These are phyloP conservation scores for Exophiala spinifera DNA, from an alignment of 2,329 filamentous ascomycete species.

Conservation along the genomic window DNA sequence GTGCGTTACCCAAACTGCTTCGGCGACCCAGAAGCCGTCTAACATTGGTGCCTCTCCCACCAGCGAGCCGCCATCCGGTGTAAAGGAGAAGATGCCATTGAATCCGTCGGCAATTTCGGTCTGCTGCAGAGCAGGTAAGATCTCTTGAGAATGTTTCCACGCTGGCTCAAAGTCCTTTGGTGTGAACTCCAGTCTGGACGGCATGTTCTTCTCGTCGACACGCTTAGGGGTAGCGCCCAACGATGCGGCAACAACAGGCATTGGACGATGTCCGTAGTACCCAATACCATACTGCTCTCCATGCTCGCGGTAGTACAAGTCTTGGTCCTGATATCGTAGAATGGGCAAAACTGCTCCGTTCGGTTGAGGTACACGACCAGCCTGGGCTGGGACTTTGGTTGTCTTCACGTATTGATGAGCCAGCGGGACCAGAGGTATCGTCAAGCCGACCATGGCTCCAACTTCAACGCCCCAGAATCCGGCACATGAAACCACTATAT, in stretches of 20 bases:
- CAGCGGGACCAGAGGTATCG: slow-evolving; percentile 59
- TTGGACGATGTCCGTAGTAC: slow-evolving; percentile 61
- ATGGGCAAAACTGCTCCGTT: slow-evolving; percentile 58
- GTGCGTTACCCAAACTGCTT: slow-evolving; percentile 66
- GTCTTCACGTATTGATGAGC: slow-evolving; percentile 65
- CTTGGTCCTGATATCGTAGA: slow-evolving; percentile 60
- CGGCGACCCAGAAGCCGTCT: slow-evolving; percentile 62
- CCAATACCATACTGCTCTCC: slow-evolving; percentile 62
- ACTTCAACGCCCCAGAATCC: slow-evolving; percentile 66
- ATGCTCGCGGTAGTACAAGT: slow-evolving; percentile 64
- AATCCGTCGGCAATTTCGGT: slow-evolving; percentile 58
- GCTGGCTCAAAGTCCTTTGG: slow-evolving; percentile 59
- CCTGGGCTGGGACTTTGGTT: slow-evolving; percentile 48
- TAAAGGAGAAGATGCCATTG: slow-evolving; percentile 66
- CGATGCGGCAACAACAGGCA: slow-evolving; percentile 56
- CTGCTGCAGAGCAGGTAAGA: slow-evolving; percentile 53
- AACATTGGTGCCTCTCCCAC: slow-evolving; percentile 57
- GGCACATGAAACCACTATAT: slow-evolving; percentile 61
- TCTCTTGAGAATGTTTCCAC: slow-evolving; percentile 55
- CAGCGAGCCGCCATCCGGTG: slow-evolving; percentile 60
- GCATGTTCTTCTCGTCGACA: slow-evolving; percentile 61
- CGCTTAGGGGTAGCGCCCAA: slow-evolving; percentile 53
- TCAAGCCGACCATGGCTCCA: slow-evolving; percentile 58
- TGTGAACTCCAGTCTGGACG: slow-evolving; percentile 60
- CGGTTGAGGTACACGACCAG: slow-evolving; percentile 41